phyloP scores from a whole-genome alignment of 805 yeast genomes.

The Candida palmyrensis region DNA sequence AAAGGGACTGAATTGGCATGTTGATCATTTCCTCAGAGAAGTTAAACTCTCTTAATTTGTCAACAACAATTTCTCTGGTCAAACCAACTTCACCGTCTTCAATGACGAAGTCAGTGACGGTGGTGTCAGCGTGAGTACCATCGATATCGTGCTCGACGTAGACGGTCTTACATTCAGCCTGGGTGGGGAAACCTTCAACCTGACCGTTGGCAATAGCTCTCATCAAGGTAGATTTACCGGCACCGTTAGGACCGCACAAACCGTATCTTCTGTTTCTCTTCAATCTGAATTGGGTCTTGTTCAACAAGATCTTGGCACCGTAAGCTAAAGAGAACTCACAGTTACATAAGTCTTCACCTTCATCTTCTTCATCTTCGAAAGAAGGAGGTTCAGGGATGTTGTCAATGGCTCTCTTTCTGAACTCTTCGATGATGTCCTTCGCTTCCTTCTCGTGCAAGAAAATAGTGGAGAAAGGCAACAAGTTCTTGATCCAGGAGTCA shows the following conservation, averaged over 20 bases:
- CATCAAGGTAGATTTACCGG: conserved; percentile 65
- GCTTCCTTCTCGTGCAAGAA: conserved; percentile 93
- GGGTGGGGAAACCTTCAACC: conserved; percentile 99
- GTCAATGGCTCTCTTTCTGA: conserved; percentile 94
- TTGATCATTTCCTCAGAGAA: conserved; percentile 90
- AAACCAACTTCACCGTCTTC: conserved; percentile 74
- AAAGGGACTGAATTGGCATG: conserved; percentile 93
- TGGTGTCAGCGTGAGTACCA: conserved; percentile 90
- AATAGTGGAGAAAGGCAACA: conserved; percentile 92
- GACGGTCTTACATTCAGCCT: conserved; percentile 98
- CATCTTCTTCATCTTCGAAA: conserved; percentile 96
- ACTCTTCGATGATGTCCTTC: conserved; percentile 80
- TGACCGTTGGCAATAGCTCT: conserved; percentile 96
- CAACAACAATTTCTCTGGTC: conserved; percentile 64
- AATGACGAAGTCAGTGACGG: conserved; percentile 88
- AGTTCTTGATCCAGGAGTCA: conserved; percentile 81
- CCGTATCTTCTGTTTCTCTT: conserved; percentile 99
- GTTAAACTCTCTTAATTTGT: conserved; percentile 82
- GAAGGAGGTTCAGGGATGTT: conserved; percentile 96
- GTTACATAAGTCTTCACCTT: conserved; percentile 99
- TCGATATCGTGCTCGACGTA: conserved; percentile 99
- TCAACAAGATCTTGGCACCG: conserved; percentile 99
- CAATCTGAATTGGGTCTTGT: conserved; percentile 98
- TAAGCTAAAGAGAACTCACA: conserved; percentile 99
- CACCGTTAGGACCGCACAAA: conserved; percentile 68